These are phyloP conservation scores for Acanthochlamys bracteata DNA, from an alignment of 106 monocot species.

Conservation along the genomic window DNA sequence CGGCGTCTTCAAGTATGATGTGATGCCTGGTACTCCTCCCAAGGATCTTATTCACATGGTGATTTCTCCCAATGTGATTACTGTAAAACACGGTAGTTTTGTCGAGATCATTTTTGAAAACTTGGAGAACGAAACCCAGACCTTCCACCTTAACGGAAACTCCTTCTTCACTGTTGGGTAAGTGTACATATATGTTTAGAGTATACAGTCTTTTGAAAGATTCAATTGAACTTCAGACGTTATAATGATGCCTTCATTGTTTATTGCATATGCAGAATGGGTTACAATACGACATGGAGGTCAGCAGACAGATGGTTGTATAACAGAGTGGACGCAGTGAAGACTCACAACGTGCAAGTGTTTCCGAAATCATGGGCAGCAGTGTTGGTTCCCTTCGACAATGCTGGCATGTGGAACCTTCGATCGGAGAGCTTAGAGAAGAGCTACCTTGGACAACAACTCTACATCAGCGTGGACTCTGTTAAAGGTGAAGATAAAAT, in stretches of 20 bases:
- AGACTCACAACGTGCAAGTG: neutral
- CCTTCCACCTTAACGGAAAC: constrained; percentile 69
- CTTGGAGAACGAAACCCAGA: constrained; percentile 40
- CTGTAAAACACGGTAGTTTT: constrained; percentile 37
- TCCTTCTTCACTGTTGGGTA: constrained; percentile 79
- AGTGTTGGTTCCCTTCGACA: neutral
- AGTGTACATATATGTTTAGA: no score
- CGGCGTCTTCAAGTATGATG: constrained; percentile 45
- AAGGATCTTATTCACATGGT: neutral
- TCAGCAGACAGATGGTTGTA: neutral
- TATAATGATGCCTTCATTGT: no score
- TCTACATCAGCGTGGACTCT: neutral
- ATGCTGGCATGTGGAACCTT: neutral
- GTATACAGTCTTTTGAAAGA: no score
- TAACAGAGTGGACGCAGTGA: neutral
- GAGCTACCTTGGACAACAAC: neutral
- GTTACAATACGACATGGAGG: neutral
- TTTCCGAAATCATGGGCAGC: neutral
- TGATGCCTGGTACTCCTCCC: constrained; percentile 29
- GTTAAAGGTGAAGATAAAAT: neutral
- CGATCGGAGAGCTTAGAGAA: neutral
- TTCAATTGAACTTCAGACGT: no score
- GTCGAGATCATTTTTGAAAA: constrained; percentile 77
- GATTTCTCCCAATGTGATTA: constrained; percentile 41
- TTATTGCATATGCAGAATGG: no score